Evolutionary conservation across 2,329 filamentous ascomycete species (phyloP).

Genomic region (Calonectria pseudoreteaudii): DNA sequence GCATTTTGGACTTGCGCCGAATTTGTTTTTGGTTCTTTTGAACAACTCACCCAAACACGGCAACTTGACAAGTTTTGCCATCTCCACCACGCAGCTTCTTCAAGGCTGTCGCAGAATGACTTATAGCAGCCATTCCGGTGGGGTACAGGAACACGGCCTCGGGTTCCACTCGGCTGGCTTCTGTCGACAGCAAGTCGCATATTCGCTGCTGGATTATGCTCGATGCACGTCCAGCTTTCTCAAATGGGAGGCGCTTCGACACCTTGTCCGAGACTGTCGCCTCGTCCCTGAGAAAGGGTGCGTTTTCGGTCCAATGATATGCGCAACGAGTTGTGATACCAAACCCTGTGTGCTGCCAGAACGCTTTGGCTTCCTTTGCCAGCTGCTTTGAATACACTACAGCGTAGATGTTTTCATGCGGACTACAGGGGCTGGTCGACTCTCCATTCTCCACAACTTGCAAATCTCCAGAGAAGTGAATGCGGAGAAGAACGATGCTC

Average conservation of each 20-base stretch:
- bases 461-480: slow-evolving; percentile 28
- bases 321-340: slow-evolving; percentile 46
- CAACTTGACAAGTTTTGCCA: slow-evolving; percentile 29
- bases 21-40: neutral
- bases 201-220: slow-evolving; percentile 32
- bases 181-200: slow-evolving; percentile 34
- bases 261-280: neutral
- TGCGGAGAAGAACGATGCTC: slow-evolving; percentile 3
- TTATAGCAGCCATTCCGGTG: slow-evolving; percentile 65
- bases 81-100: neutral
- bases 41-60: slow-evolving; percentile 41
- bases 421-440: neutral
- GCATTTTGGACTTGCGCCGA: neutral
- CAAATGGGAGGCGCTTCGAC: neutral
- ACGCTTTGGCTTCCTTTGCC: slow-evolving; percentile 39
- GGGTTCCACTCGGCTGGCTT: neutral
- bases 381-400: slow-evolving; percentile 30
- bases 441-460: neutral
- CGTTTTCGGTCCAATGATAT: slow-evolving; percentile 38
- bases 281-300: slow-evolving; percentile 30
- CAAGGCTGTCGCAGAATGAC: slow-evolving; percentile 35
- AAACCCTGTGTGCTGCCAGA: slow-evolving; percentile 46
- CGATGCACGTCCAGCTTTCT: slow-evolving; percentile 25
- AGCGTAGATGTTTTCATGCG: slow-evolving; percentile 26
- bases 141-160: slow-evolving; percentile 61